Conservation (phyloP, 805 yeast genomes). For the Metschnikowia orientalis region DNA sequence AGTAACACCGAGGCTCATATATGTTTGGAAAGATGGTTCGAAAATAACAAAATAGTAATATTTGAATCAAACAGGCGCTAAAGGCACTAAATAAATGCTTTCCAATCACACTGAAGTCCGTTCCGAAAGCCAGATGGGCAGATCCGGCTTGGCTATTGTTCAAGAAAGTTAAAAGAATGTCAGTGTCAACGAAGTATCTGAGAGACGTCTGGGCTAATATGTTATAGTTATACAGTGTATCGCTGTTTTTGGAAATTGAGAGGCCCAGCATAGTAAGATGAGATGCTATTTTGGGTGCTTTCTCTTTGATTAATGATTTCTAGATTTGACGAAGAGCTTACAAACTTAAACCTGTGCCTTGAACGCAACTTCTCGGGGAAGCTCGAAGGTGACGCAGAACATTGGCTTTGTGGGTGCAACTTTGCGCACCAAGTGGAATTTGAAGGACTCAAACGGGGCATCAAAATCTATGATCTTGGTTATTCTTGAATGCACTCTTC, state of each 20-base stretch:
- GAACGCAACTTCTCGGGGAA: conserved; percentile 68
- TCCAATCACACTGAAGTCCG: conserved; percentile 51
- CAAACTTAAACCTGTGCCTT: conserved; percentile 13
- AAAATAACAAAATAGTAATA: conserved; percentile 36
- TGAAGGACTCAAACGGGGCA: conserved; percentile 44
- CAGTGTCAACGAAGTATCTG: conserved; percentile 25
- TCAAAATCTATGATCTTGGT: conserved; percentile 44
- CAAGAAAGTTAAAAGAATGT: conserved; percentile 35
- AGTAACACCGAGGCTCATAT: conserved; percentile 53
- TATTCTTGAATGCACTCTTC: conserved; percentile 54
- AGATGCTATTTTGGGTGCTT: no score
- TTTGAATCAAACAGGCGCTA: conserved; percentile 50
- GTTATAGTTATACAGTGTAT: conserved; percentile 14
- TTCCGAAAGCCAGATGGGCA: conserved; percentile 57
- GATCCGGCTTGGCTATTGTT: conserved; percentile 53
- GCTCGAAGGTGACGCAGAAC: conserved; percentile 79
- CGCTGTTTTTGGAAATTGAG: no score
- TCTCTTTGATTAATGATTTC: no score
- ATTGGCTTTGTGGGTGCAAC: conserved; percentile 97
- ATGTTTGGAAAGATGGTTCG: conserved; percentile 30
- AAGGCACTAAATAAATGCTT: conserved; percentile 54
- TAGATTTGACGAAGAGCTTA: no score
- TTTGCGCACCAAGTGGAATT: conserved; percentile 81
- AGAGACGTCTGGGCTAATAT: conserved; percentile 25
- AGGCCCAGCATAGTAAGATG: no score